A percentile compares a stretch with the other conserved stretches of the same genome.
phyloP scores from a whole-genome alignment of 768 basidiomycete genomes.

The Crepidotus variabilis region DNA sequence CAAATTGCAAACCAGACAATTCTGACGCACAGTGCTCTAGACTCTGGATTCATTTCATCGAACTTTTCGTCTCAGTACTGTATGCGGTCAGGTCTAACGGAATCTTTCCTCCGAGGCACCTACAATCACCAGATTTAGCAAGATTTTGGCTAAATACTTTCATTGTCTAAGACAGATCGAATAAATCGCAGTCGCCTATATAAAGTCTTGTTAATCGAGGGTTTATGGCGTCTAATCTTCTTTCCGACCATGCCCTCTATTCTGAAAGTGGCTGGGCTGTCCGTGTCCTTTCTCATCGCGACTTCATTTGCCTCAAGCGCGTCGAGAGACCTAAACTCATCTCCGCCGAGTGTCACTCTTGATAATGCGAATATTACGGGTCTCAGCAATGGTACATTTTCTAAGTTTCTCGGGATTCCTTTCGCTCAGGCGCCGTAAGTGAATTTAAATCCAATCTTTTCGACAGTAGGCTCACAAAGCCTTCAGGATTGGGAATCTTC shows the following conservation, averaged over 20 bases:
- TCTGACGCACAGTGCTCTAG: no score
- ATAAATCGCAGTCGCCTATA: no score
- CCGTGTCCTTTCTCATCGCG: background rate
- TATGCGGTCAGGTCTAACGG: no score
- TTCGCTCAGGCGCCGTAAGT: slow-evolving; percentile 44
- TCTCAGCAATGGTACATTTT: slow-evolving; percentile 23
- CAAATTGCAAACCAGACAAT: no score
- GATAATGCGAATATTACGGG: slow-evolving; percentile 44
- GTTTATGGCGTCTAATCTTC: no score
- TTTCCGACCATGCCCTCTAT: background rate
- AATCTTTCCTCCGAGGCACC: no score
- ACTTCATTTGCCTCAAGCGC: background rate
- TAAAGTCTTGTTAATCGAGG: no score
- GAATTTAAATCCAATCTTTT: background rate
- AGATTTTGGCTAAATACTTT: no score
- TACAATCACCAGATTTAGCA: no score
- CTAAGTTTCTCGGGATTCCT: slow-evolving; percentile 45
- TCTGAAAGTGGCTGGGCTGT: background rate
- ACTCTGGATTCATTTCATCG: no score
- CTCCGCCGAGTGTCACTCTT: slow-evolving; percentile 32
- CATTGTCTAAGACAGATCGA: no score
- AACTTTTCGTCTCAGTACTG: no score
- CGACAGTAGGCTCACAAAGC: background rate
- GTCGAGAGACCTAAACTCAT: background rate
- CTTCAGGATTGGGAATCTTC: slow-evolving; percentile 27